Evolutionary conservation across 1,284 basidiomycete species (phyloP).

Genomic region (Ceratobasidium sp.): DNA sequence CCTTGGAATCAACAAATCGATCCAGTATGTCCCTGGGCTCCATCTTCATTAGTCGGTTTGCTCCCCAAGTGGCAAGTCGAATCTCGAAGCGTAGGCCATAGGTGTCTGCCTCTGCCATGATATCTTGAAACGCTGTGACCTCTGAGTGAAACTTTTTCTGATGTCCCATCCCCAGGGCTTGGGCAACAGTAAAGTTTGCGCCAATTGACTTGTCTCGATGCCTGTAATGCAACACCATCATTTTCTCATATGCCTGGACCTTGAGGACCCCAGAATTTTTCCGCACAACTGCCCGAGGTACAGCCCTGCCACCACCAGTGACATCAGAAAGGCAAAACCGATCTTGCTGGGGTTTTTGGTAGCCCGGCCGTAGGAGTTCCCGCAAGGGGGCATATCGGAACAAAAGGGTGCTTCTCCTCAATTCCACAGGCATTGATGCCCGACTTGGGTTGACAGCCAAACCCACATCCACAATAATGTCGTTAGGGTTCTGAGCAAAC

Average conservation of each 20-base stretch:
- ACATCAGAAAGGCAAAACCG: neutral
- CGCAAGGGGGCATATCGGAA: neutral
- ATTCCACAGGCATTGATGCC: neutral
- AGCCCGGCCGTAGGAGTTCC: neutral
- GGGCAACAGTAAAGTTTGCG: neutral
- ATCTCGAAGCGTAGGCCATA: neutral
- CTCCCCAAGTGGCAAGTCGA: neutral
- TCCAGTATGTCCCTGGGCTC: neutral
- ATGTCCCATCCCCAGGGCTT: neutral
- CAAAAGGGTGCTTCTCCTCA: neutral
- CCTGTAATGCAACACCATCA: neutral
- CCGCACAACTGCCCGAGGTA: neutral
- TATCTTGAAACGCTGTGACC: neutral
- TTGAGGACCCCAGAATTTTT: neutral
- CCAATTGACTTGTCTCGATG: constrained; percentile 7
- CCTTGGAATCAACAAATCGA: neutral
- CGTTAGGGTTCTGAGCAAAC: neutral
- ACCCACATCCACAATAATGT: constrained; percentile 5
- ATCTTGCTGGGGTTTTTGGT: neutral
- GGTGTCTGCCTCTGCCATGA: too few relatives aligned
- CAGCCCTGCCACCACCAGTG: neutral
- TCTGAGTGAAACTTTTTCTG: neutral
- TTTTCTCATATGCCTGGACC: neutral
- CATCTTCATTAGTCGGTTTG: neutral
- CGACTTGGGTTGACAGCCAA: neutral